Evolutionary conservation across 1,284 basidiomycete genomes (phyloP).

Genomic region (Leucoagaricus sp.): DNA sequence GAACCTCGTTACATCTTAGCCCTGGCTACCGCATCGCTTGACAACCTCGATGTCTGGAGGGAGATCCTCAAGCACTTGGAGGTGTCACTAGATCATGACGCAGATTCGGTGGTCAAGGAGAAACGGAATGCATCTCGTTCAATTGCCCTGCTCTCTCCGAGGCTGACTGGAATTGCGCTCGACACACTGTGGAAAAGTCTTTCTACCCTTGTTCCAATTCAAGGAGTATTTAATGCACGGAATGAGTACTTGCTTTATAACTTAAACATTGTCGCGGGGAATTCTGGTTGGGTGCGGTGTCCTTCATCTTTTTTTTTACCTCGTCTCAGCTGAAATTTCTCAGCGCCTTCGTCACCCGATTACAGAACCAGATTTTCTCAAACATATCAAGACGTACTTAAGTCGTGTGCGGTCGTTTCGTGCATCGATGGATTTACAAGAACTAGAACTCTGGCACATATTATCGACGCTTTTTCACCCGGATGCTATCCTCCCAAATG

Average conservation of each 20-base stretch:
- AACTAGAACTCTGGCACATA: neutral
- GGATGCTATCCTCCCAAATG: neutral
- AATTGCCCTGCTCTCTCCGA: conserved; percentile 1
- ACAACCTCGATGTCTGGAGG: neutral
- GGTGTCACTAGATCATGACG: conserved; percentile 4
- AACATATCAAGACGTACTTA: neutral
- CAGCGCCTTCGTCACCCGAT: no score
- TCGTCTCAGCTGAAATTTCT: no score
- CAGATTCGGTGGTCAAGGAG: neutral
- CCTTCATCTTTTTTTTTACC: no score
- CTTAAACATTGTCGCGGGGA: no score
- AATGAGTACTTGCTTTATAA: neutral
- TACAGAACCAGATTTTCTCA: neutral
- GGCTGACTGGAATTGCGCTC: neutral
- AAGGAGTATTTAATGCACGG: neutral
- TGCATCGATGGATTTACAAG: neutral
- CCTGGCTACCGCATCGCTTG: neutral
- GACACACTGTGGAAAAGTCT: conserved; percentile 3
- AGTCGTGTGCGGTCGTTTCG: neutral
- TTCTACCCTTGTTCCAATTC: neutral
- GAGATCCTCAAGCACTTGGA: conserved; percentile 2
- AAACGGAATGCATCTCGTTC: neutral
- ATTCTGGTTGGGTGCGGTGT: no score
- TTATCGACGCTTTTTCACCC: neutral
- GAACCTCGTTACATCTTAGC: neutral